Evolutionary conservation across 106 monocot genomes (phyloP), one percentile per base, ranked within the genome.

Genomic region (Chionographis japonica): DNA sequence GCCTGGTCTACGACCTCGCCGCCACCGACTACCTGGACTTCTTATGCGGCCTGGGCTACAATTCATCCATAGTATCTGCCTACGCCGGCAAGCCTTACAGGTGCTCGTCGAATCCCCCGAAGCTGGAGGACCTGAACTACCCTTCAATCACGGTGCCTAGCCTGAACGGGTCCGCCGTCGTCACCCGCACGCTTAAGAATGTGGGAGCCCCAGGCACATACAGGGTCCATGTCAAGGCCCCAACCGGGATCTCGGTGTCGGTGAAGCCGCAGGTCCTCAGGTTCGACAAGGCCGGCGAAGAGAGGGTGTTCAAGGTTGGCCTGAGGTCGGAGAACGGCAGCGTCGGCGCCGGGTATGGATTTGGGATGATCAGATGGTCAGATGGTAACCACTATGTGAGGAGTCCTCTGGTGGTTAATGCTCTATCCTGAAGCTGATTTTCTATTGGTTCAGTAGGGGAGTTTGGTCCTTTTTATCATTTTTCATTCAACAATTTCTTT

Each of bases 151-250:
- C 80, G 0, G 67, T 73, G 12, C 58, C 68, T 2, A 36, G 61
- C 10, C 65, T 88, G 13, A 37, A 58, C n/a, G 37, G 18, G 40
- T 37, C 84, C 0, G 35, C 56, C 2, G 74, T 63, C 0, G 74
- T 84, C 11, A 75, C 75, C 3, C 68, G 92, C 12, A 82, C 53
- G 0, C 6, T 92, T 54, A 92, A 78, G 85, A 88, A 88, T 56
- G 92, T 92, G 1, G 92, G 85, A 5, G 6, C 35, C 1, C 83
- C 92, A 3, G 85, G 75, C 13, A 80, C 61, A 13, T 92, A 92
- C 67, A 70, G 8, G 5, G 92, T 54, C 20, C 54, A 39, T 4
- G 58, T 85, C 2, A 11, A 14, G 12, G 11, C 70, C 3, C 92
- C 88, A 0, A 27, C n/a, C 4, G 80, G 81, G 3, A 54, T 85